Evolutionary conservation across 2,329 filamentous ascomycete genomes (phyloP).

Genomic region (Sarocladium kiliense): DNA sequence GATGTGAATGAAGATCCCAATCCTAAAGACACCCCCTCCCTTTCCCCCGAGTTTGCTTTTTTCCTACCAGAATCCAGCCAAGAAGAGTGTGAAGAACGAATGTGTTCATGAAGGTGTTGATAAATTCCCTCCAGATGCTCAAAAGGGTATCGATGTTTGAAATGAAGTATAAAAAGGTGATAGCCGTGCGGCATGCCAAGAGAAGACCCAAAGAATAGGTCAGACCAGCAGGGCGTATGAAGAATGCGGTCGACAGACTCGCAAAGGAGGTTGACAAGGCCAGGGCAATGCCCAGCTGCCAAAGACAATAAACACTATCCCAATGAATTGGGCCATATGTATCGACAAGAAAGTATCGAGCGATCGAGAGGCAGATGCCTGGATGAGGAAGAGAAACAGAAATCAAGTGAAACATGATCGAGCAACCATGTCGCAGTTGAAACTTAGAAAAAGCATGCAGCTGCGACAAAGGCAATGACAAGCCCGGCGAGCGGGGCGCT

Average conservation of each 20-base stretch:
- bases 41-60: not conserved
- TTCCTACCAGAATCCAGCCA: not conserved
- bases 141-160: conserved; percentile 9
- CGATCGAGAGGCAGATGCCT: conserved; percentile 17
- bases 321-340: not conserved
- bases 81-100: not conserved
- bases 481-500: conserved; percentile 48
- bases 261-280: conserved; percentile 1
- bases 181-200: conserved; percentile 3
- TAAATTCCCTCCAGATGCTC: not conserved
- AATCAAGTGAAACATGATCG: not conserved
- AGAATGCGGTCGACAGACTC: not conserved
- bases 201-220: not conserved
- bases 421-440: not conserved
- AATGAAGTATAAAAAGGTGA: not conserved
- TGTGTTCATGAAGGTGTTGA: not conserved
- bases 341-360: conserved; percentile 9
- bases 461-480: conserved; percentile 50
- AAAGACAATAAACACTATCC: conserved; percentile 10
- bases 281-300: not conserved
- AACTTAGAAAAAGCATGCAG: conserved; percentile 41
- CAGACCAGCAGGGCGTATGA: not conserved
- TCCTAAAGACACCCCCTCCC: not conserved
- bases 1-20: not conserved
- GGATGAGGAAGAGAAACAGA: conserved; percentile 2